Percentiles rank a stretch among this genome's conserved stretches.
Evolutionary conservation across 805 yeast species (phyloP).

Genomic region (Zygotorulaspora danielsina): DNA sequence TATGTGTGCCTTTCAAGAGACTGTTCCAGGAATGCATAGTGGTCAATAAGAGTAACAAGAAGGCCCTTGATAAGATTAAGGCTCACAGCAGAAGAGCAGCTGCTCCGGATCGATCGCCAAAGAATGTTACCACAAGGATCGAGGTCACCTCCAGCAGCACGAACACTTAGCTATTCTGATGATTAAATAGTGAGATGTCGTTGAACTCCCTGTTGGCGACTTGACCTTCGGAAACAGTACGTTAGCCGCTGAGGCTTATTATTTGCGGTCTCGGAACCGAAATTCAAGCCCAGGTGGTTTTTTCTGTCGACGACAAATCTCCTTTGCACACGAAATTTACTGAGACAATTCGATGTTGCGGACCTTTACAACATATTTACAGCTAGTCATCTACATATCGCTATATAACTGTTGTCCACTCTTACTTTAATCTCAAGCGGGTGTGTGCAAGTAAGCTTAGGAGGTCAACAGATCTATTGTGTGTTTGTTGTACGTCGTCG

Average conservation of each 20-base stretch:
- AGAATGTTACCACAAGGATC: background rate
- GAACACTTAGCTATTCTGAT: background rate
- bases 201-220: too few species aligned
- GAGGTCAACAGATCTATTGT: background rate
- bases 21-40: conserved; percentile 41
- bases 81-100: too few species aligned
- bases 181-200: too few species aligned
- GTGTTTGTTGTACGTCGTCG: background rate
- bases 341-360: too few species aligned
- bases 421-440: too few species aligned
- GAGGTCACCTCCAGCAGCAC: background rate
- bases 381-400: too few species aligned
- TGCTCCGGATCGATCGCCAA: too few species aligned
- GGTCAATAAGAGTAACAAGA: background rate
- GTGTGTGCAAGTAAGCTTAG: background rate
- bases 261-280: conserved; percentile 2
- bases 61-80: background rate
- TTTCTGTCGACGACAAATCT: conserved; percentile 7
- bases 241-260: background rate
- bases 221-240: background rate
- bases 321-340: background rate
- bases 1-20: conserved; percentile 48
- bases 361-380: too few species aligned
- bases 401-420: too few species aligned
- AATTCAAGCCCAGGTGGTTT: conserved; percentile 5